Base-by-base conservation (phyloP, 1,284 basidiomycete genomes). In the Porphyrellus sp. region DNA sequence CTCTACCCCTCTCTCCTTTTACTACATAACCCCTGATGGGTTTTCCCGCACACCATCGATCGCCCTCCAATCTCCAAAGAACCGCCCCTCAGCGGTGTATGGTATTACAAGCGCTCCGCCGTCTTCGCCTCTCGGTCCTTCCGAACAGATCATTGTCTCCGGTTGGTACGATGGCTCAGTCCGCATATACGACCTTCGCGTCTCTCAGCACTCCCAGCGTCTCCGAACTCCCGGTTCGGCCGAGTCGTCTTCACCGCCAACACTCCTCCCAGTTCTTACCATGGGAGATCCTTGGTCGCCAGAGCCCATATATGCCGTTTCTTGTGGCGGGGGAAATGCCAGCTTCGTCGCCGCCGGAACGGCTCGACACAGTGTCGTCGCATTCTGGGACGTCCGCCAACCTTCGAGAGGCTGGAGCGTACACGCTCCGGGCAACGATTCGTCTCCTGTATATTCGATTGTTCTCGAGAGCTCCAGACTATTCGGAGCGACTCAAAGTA, bases 151-250 rank as follows among this genome's bases (percentile, higher is more conserved):
- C 21, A 53, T 91, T n/a, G 75, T 89, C 34, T 83, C 85, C 3
- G 88, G 88, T 2, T 91, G 89, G 88, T 89, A 82, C 67, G 86
- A 91, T 62, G 85, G 88, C 8, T 65, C 75, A 45, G 83, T 89
- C 27, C 77, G 78, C 39, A 77, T 87, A 44, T 81, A 89, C 67
- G 88, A 91, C 66, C 75, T 90, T 25, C 86, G 88, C 25, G 72
- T 76, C 16, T 72, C 78, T 16, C 30, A 37, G 8, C 21, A 54
- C 50, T 47, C 56, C 37, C 51, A 28, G 23, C n/a, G 21, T 16
- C 7, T 20, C 20, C 2, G 33, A 16, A 30, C 21, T 9, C 18
- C 41, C 4, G n/a, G 25, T 25, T 46, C 51, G 11, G 28, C 44
- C 15, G 39, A 39, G 20, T 41, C 33, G 38, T 57, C 53, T 52